phyloP scores from a whole-genome alignment of 805 yeast species.

The Diddensiella santjacobensis region DNA sequence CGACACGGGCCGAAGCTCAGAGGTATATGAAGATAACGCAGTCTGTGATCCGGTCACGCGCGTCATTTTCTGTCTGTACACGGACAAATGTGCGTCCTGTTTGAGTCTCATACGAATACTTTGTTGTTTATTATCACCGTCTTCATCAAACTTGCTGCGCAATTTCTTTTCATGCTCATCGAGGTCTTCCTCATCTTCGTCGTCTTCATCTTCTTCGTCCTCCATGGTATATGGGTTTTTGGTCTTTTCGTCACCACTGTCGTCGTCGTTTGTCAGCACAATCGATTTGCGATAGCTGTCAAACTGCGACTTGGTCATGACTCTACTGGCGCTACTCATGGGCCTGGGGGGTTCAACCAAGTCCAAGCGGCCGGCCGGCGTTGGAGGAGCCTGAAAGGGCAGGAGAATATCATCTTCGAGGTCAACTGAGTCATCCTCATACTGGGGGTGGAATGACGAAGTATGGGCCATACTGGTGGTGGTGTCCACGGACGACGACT shows the following conservation, averaged over 20 bases:
- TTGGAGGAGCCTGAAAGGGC: slow-evolving; percentile 11
- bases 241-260: slow-evolving; percentile 2
- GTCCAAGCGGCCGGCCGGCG: slow-evolving; percentile 3
- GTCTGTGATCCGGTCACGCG: slow-evolving; percentile 33
- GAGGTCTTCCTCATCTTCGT: slow-evolving; percentile 16
- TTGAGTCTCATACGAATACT: slow-evolving; percentile 31
- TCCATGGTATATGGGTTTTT: slow-evolving; percentile 10
- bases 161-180: slow-evolving; percentile 11
- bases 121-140: slow-evolving; percentile 23
- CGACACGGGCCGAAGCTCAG: slow-evolving; percentile 8
- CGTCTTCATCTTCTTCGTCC: slow-evolving; percentile 17
- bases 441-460: not conserved
- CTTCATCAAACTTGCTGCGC: slow-evolving; percentile 15
- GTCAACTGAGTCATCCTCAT: slow-evolving; percentile 13
- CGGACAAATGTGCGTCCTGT: slow-evolving; percentile 39
- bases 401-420: slow-evolving; percentile 23
- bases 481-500: not conserved
- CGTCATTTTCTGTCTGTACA: slow-evolving; percentile 40
- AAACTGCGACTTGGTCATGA: slow-evolving; percentile 31
- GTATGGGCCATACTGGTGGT: not conserved
- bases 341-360: not conserved
- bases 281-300: slow-evolving; percentile 24
- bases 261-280: slow-evolving; percentile 6
- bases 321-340: slow-evolving; percentile 9
- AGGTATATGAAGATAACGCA: slow-evolving; percentile 13